Conservation (phyloP, 192 early-diverging fungal species). For the Neocallimastix lanati region DNA sequence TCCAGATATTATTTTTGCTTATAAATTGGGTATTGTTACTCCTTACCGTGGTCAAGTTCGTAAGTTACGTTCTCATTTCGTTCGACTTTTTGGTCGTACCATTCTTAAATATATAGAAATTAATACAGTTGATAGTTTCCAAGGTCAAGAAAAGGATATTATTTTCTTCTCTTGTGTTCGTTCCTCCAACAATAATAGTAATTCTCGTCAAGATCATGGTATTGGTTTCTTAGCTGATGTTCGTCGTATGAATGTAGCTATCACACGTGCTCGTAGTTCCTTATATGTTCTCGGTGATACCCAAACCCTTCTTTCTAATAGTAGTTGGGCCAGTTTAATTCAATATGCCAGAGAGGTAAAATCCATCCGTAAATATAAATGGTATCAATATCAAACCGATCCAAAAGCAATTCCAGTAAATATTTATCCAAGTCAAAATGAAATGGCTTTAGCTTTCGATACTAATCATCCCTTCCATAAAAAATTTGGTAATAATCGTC, state of each 20-base stretch:
- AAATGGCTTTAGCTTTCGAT: not conserved
- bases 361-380: not conserved
- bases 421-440: not conserved
- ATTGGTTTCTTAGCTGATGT: constrained; percentile 73
- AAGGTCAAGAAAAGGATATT: constrained; percentile 93
- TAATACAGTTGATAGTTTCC: constrained; percentile 90
- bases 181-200: constrained; percentile 24
- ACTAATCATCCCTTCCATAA: too few relatives aligned
- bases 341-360: constrained; percentile 34
- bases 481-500: too few relatives aligned
- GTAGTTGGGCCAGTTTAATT: constrained; percentile 57
- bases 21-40: constrained; percentile 68
- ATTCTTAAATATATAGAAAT: constrained; percentile 64
- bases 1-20: constrained; percentile 26
- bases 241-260: constrained; percentile 77
- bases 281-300: constrained; percentile 64
- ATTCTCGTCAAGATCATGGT: not conserved
- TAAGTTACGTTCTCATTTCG: constrained; percentile 48
- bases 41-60: constrained; percentile 77
- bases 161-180: constrained; percentile 94
- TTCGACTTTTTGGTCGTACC: constrained; percentile 28
- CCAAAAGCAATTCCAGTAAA: not conserved
- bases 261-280: constrained; percentile 71
- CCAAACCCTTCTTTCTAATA: constrained; percentile 29
- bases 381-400: not conserved